phyloP scores from a whole-genome alignment of 1,284 basidiomycete species.

The Ustilago sp. region DNA sequence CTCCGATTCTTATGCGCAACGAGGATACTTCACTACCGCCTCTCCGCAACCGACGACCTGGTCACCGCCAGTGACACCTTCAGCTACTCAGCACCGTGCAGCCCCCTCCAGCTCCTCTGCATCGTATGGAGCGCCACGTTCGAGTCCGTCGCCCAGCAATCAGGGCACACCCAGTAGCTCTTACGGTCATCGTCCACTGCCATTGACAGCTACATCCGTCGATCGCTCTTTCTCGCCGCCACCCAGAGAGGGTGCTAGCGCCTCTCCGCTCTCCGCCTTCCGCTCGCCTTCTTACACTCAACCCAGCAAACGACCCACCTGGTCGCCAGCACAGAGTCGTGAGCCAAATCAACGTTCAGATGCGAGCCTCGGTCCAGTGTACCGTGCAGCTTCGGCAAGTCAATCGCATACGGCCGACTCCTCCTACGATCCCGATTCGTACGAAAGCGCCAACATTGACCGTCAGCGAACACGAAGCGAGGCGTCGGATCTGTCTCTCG shows the following conservation, averaged over 20 bases:
- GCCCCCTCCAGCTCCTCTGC: slow-evolving; percentile 22
- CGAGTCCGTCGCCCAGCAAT: slow-evolving; percentile 35
- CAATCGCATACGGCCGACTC: slow-evolving; percentile 27
- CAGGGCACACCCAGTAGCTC: slow-evolving; percentile 34
- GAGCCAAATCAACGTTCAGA: slow-evolving; percentile 15
- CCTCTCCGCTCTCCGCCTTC: slow-evolving; percentile 39
- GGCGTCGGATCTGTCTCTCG: slow-evolving; percentile 28
- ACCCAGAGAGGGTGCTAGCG: slow-evolving; percentile 18
- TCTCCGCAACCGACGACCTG: slow-evolving; percentile 34
- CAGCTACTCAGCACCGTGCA: slow-evolving; percentile 19
- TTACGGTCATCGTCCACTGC: slow-evolving; percentile 37
- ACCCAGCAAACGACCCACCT: slow-evolving; percentile 13
- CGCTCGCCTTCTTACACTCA: slow-evolving; percentile 36
- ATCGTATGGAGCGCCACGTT: slow-evolving; percentile 30
- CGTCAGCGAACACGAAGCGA: slow-evolving; percentile 47
- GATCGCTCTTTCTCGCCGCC: slow-evolving; percentile 46
- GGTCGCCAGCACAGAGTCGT: slow-evolving; percentile 18
- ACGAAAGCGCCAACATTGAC: slow-evolving; percentile 4
- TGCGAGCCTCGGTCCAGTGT: slow-evolving; percentile 10
- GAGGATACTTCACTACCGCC: slow-evolving; percentile 26
- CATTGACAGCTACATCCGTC: slow-evolving; percentile 26
- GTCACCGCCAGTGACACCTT: slow-evolving; percentile 38
- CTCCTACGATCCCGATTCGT: slow-evolving; percentile 34
- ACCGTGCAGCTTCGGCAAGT: slow-evolving; percentile 27
- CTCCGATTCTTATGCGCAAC: slow-evolving; percentile 16